Percentiles rank a stretch among this genome's conserved stretches.
Conservation (phyloP, 2,329 filamentous ascomycete genomes). For the Phoma sp. region DNA sequence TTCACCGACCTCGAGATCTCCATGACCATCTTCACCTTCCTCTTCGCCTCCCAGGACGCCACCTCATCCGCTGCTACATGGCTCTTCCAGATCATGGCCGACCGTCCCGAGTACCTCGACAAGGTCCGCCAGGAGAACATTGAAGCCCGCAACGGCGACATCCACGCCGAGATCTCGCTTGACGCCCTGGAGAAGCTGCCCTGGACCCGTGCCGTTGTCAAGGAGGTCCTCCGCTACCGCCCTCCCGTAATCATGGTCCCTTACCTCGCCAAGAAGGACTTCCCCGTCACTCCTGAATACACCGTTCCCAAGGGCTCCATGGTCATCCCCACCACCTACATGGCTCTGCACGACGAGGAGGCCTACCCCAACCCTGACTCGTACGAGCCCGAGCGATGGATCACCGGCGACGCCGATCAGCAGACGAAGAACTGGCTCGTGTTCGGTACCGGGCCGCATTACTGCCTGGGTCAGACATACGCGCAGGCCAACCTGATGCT, state of each 20-base stretch:
- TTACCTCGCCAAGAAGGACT: constrained; percentile 92
- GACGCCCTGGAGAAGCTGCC: constrained; percentile 87
- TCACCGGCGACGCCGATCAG: constrained; percentile 85
- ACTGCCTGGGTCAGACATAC: constrained; percentile 94
- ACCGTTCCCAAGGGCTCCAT: constrained; percentile 96
- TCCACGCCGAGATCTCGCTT: constrained; percentile 74
- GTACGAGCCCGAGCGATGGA: constrained; percentile 66
- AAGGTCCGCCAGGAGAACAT: constrained; percentile 92
- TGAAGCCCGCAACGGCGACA: constrained; percentile 75
- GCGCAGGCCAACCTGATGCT: constrained; percentile 87
- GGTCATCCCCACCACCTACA: constrained; percentile 91
- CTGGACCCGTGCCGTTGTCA: constrained; percentile 91
- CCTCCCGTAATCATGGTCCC: constrained; percentile 98
- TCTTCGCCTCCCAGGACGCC: constrained; percentile 97
- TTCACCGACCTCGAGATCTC: constrained; percentile 92
- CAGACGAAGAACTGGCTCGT: constrained; percentile 97
- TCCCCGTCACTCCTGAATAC: constrained; percentile 86
- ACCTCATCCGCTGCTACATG: constrained; percentile 93
- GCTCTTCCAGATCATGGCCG: constrained; percentile 93
- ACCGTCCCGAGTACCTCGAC: constrained; percentile 90
- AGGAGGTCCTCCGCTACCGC: constrained; percentile 74
- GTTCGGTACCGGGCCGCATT: constrained; percentile 94
- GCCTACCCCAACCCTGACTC: constrained; percentile 87
- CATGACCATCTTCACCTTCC: constrained; percentile 93
- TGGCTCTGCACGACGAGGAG: constrained; percentile 89